These are phyloP conservation scores for Myotisia sp. DNA, from an alignment of 2,329 filamentous ascomycete genomes.

Conservation along the genomic window DNA sequence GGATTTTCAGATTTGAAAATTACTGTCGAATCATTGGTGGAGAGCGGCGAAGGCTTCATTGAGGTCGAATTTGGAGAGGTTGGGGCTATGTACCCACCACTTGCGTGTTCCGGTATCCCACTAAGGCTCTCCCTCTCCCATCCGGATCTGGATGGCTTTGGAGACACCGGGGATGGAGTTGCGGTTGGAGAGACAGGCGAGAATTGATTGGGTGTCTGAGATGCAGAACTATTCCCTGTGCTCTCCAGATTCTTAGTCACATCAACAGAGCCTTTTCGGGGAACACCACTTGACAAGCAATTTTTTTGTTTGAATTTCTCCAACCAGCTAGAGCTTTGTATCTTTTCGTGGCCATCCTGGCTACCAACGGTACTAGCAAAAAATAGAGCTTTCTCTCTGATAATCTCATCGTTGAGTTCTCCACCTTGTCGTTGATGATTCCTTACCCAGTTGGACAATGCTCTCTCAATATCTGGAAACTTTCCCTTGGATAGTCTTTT, in stretches of 20 bases:
- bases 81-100: conserved; percentile 49
- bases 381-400: conserved; percentile 67
- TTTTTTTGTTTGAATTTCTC: conserved; percentile 95
- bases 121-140: conserved; percentile 45
- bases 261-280: conserved; percentile 37
- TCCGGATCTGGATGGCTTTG: conserved; percentile 51
- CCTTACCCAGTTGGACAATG: conserved; percentile 71
- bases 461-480: conserved; percentile 80
- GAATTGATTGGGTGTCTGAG: conserved; percentile 49
- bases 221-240: conserved; percentile 41
- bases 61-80: conserved; percentile 60
- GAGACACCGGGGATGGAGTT: conserved; percentile 57
- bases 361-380: conserved; percentile 63
- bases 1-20: conserved; percentile 68
- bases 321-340: conserved; percentile 64
- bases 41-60: no score
- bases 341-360: conserved; percentile 56
- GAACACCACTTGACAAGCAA: conserved; percentile 42
- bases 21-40: conserved; percentile 51
- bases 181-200: conserved; percentile 60
- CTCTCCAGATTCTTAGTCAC: conserved; percentile 55
- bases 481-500: conserved; percentile 77
- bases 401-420: conserved; percentile 61
- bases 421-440: conserved; percentile 66
- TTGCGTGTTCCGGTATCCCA: conserved; percentile 24